phyloP scores from a whole-genome alignment of 177 flowering plant genomes.

The Vitis hybrid region DNA sequence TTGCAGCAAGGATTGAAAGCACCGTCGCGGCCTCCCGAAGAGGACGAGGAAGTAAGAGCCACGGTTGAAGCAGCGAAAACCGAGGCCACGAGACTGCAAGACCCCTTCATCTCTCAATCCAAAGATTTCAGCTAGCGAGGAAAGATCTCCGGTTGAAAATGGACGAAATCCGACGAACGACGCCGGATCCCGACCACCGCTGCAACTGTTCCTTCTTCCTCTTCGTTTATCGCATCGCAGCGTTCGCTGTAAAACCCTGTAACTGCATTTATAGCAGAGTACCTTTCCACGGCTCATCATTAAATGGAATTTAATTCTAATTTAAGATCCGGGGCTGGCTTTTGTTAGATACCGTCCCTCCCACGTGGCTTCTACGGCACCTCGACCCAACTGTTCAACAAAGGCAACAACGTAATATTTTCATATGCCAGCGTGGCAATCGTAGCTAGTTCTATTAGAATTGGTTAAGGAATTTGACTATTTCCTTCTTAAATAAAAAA shows the following conservation, averaged over 20 bases:
- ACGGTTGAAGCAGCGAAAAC: constrained; percentile 54
- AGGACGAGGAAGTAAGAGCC: constrained; percentile 35
- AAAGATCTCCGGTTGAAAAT: not conserved
- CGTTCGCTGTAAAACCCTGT: too few relatives aligned
- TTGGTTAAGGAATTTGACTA: too few relatives aligned
- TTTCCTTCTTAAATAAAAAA: too few relatives aligned
- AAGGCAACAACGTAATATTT: too few relatives aligned
- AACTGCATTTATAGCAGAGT: too few relatives aligned
- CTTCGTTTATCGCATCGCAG: too few relatives aligned
- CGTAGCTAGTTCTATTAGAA: too few relatives aligned
- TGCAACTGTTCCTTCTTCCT: not conserved
- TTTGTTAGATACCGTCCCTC: too few relatives aligned
- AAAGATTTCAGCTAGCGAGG: not conserved
- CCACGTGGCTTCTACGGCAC: too few relatives aligned
- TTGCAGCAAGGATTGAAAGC: constrained; percentile 14
- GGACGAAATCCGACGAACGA: constrained; percentile 41
- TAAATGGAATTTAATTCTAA: not conserved
- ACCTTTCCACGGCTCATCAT: too few relatives aligned
- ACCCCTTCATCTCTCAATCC: constrained; percentile 42
- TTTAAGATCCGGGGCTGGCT: not conserved
- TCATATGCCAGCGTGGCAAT: too few relatives aligned
- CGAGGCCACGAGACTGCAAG: constrained; percentile 50
- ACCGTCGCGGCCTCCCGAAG: constrained; percentile 18
- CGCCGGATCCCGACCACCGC: constrained; percentile 48
- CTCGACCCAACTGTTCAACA: too few relatives aligned